A percentile compares a stretch with the other conserved stretches of the same genome.
Evolutionary conservation across 371 early-diverging fungal genomes (phyloP).

Genomic region (Rhizopus sp.): DNA sequence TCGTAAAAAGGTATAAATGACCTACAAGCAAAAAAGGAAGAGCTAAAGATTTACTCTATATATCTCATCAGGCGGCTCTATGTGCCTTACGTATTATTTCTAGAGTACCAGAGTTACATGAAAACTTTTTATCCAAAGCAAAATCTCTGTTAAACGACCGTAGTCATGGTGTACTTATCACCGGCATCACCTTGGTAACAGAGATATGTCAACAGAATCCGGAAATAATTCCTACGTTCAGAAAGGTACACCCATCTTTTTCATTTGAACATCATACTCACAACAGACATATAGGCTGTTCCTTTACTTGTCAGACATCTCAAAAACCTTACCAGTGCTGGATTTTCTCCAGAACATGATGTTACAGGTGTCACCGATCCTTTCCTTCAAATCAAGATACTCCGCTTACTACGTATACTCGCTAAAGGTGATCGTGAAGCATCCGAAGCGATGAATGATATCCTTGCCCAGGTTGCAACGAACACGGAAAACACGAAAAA

Average conservation of each 20-base stretch:
- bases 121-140: slow-evolving; percentile 78
- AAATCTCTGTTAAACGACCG: slow-evolving; percentile 85
- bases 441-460: slow-evolving; percentile 96
- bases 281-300: slow-evolving; percentile 58
- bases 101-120: slow-evolving; percentile 91
- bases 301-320: slow-evolving; percentile 89
- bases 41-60: background rate
- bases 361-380: slow-evolving; percentile 96
- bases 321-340: slow-evolving; percentile 84
- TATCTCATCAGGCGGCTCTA: slow-evolving; percentile 75
- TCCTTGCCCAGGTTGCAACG: slow-evolving; percentile 95
- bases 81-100: slow-evolving; percentile 90
- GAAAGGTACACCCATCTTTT: slow-evolving; percentile 50
- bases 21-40: background rate
- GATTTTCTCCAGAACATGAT: slow-evolving; percentile 95
- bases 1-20: slow-evolving; percentile 83
- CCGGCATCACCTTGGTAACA: slow-evolving; percentile 87
- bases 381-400: slow-evolving; percentile 94
- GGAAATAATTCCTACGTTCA: slow-evolving; percentile 69
- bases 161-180: slow-evolving; percentile 94
- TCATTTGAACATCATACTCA: background rate
- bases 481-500: slow-evolving; percentile 94
- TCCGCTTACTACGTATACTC: slow-evolving; percentile 86
- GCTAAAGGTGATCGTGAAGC: slow-evolving; percentile 85
- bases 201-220: slow-evolving; percentile 84